Conservation (phyloP, 1,284 basidiomycete species). For the Bjerkandera adusta region DNA sequence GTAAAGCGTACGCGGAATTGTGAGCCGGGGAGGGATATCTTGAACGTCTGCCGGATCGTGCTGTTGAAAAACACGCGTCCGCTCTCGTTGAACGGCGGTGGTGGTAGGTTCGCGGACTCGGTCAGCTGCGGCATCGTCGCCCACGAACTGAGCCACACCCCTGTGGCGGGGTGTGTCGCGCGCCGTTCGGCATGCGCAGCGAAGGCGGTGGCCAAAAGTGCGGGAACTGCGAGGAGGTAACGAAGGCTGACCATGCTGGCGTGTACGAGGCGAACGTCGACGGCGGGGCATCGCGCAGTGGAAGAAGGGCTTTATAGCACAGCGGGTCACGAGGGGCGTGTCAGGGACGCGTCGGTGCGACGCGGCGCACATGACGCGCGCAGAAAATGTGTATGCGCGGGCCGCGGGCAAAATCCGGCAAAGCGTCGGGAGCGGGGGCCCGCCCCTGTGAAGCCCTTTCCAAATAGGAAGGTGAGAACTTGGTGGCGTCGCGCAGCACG, state of each 20-base stretch:
- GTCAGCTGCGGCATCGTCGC: constrained; percentile 48
- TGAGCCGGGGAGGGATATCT: constrained; percentile 36
- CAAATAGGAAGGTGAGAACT: too few relatives aligned
- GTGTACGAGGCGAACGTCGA: background rate
- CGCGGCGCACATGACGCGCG: background rate
- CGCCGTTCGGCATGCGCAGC: background rate
- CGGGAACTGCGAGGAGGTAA: background rate
- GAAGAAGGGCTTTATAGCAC: background rate
- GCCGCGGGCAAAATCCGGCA: background rate
- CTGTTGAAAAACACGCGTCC: constrained; percentile 39
- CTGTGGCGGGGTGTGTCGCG: background rate
- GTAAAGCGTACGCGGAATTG: constrained; percentile 45
- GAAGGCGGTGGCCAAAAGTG: background rate
- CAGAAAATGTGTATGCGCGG: background rate
- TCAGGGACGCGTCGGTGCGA: background rate
- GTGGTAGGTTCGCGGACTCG: constrained; percentile 41
- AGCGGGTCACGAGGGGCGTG: background rate
- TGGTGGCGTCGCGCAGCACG: too few relatives aligned
- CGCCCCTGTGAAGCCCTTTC: background rate
- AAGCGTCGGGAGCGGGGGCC: background rate
- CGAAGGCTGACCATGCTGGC: background rate
- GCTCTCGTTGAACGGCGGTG: constrained; percentile 32
- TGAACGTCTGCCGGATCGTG: constrained; percentile 49
- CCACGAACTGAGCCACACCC: constrained; percentile 41
- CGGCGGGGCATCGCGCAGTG: background rate